These are phyloP conservation scores for Aegilops tauschii DNA, from an alignment of 176 grass and related monocot species.

Conservation along the genomic window DNA sequence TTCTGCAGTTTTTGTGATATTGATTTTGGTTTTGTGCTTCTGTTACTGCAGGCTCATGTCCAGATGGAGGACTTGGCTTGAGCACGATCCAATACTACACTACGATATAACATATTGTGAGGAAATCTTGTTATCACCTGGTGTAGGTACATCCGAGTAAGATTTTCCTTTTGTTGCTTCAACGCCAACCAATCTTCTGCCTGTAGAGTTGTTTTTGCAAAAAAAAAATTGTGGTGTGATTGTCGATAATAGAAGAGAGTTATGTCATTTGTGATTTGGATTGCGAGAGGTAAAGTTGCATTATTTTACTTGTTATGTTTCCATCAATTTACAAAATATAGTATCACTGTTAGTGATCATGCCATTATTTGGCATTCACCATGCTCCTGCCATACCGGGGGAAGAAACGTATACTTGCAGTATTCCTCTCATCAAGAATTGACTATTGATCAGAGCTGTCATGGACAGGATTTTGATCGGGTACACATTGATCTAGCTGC, in stretches of 20 bases:
- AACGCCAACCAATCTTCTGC: neutral
- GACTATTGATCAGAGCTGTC: constrained; percentile 88
- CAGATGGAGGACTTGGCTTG: constrained; percentile 85
- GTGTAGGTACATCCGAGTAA: neutral
- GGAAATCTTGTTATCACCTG: constrained; percentile 38
- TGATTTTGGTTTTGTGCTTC: neutral
- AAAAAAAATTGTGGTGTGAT: neutral
- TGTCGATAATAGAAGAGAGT: neutral
- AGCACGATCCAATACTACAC: constrained; percentile 83
- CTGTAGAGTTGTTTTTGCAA: neutral
- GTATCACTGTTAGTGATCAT: neutral
- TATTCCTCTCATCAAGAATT: constrained; percentile 96
- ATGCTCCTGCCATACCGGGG: constrained; percentile 20
- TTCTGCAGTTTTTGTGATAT: neutral
- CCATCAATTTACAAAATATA: neutral
- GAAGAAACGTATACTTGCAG: constrained; percentile 74
- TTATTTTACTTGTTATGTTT: neutral
- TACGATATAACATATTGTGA: constrained; percentile 70
- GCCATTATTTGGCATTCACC: neutral
- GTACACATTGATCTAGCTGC: constrained; percentile 23
- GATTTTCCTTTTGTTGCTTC: neutral
- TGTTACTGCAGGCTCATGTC: constrained; percentile 60
- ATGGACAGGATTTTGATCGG: constrained; percentile 88
- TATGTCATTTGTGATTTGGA: neutral
- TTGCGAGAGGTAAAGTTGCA: too few relatives aligned